Evolutionary conservation across 108 stramenopile species (phyloP).

Genomic region (Nitzschia sp.): DNA sequence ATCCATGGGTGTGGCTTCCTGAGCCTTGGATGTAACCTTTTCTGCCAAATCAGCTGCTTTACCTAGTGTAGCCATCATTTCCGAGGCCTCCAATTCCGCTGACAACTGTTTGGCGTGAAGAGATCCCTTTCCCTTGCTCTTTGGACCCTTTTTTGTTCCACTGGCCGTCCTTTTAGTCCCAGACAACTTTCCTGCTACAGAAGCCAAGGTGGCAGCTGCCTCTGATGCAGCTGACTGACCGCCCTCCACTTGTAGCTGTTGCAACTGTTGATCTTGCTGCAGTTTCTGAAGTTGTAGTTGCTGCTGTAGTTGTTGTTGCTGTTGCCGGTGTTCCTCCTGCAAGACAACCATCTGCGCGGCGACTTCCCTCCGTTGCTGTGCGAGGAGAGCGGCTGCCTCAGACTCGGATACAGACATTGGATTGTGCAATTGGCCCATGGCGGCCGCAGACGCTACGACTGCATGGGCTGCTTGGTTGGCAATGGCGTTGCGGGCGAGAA

Average conservation of each 20-base stretch:
- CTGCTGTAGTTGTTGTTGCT: conserved; percentile 38
- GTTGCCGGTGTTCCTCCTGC: conserved; percentile 39
- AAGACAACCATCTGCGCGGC: conserved; percentile 36
- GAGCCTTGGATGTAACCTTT: conserved; percentile 8
- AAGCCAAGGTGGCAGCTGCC: conserved; percentile 20
- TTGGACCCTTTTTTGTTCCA: conserved; percentile 35
- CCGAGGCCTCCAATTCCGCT: conserved; percentile 9
- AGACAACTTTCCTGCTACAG: conserved; percentile 18
- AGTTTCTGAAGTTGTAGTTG: conserved; percentile 39
- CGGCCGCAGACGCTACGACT: conserved; percentile 19
- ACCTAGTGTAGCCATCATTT: conserved; percentile 25
- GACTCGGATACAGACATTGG: conserved; percentile 1
- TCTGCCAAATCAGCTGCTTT: conserved; percentile 37
- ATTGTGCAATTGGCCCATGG: conserved; percentile 1
- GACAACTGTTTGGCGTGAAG: conserved; percentile 26
- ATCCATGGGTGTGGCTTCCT: conserved; percentile 25
- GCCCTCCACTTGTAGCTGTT: conserved; percentile 20
- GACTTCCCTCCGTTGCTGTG: conserved; percentile 32
- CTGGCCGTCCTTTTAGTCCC: conserved; percentile 20
- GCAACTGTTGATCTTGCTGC: conserved; percentile 41
- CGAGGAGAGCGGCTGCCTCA: conserved; percentile 29
- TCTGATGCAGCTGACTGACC: background rate
- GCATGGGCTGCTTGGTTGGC: conserved; percentile 38
- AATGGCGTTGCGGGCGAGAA: conserved; percentile 25
- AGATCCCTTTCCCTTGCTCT: conserved; percentile 33